phyloP scores from a whole-genome alignment of 768 basidiomycete genomes.

The Russula abietina region DNA sequence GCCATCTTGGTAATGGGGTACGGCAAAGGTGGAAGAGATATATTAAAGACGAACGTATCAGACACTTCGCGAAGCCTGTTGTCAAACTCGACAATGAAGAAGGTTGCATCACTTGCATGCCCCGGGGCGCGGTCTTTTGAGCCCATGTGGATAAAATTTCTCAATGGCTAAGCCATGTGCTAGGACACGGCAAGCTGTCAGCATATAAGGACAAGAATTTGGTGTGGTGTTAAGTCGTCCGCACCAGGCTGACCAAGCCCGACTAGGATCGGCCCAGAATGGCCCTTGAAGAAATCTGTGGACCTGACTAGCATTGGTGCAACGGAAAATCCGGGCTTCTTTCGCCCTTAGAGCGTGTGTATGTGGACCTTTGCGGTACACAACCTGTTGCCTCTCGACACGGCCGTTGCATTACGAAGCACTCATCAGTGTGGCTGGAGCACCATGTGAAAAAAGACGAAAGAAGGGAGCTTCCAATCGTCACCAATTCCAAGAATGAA shows the following conservation, averaged over 20 bases:
- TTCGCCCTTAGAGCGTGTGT: no score
- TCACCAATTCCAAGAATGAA: no score
- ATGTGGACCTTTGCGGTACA: no score
- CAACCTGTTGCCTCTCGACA: no score
- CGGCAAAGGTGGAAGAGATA: not conserved
- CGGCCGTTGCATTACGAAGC: no score
- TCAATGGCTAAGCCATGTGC: not conserved
- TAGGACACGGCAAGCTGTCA: not conserved
- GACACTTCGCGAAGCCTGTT: not conserved
- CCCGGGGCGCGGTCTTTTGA: not conserved
- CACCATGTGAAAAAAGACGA: not conserved
- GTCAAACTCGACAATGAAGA: not conserved
- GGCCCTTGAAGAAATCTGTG: not conserved
- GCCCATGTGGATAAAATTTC: not conserved
- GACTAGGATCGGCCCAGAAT: not conserved
- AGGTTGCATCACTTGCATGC: not conserved
- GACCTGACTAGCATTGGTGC: not conserved
- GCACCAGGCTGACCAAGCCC: not conserved
- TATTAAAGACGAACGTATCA: not conserved
- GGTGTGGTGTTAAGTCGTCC: not conserved
- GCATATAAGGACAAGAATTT: not conserved
- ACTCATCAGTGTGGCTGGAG: no score
- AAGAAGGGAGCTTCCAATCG: not conserved
- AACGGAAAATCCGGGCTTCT: no score
- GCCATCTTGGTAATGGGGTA: not conserved